These are phyloP conservation scores for Iris macrosiphon DNA, from an alignment of 106 monocot species.

Conservation along the genomic window DNA sequence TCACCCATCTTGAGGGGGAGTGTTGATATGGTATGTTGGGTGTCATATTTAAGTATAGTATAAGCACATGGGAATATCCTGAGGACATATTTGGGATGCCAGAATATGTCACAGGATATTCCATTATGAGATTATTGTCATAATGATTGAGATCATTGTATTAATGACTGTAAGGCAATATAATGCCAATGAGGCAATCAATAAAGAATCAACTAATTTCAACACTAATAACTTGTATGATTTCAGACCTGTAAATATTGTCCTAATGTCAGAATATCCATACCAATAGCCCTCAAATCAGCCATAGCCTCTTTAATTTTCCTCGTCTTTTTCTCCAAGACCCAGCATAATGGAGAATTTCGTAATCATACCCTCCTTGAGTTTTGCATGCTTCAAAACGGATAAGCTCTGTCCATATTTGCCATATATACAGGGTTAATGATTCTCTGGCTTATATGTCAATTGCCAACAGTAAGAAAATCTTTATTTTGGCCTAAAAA, in stretches of 20 bases:
- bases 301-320: conserved; percentile 73
- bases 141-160: too few species aligned
- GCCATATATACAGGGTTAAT: conserved; percentile 3
- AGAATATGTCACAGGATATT: too few species aligned
- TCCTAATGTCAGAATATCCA: conserved; percentile 90
- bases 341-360: conserved; percentile 94
- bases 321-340: conserved; percentile 90
- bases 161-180: too few species aligned
- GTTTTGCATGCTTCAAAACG: conserved; percentile 89
- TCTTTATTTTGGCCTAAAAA: too few species aligned
- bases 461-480: too few species aligned
- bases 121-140: too few species aligned
- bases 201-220: not conserved
- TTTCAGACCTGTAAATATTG: conserved; percentile 83
- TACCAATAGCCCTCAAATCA: conserved; percentile 79
- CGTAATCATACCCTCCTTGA: conserved; percentile 78
- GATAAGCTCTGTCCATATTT: conserved; percentile 91
- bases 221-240: not conserved
- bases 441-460: not conserved
- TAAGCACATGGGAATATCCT: too few species aligned
- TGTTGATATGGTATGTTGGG: too few species aligned
- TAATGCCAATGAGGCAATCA: too few species aligned
- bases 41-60: too few species aligned
- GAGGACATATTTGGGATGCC: too few species aligned
- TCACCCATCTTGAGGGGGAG: too few species aligned